A percentile compares a stretch with the other conserved stretches of the same genome.
Evolutionary conservation across 2,329 filamentous ascomycete species (phyloP).

Genomic region (Pestalotiopsis sp.): DNA sequence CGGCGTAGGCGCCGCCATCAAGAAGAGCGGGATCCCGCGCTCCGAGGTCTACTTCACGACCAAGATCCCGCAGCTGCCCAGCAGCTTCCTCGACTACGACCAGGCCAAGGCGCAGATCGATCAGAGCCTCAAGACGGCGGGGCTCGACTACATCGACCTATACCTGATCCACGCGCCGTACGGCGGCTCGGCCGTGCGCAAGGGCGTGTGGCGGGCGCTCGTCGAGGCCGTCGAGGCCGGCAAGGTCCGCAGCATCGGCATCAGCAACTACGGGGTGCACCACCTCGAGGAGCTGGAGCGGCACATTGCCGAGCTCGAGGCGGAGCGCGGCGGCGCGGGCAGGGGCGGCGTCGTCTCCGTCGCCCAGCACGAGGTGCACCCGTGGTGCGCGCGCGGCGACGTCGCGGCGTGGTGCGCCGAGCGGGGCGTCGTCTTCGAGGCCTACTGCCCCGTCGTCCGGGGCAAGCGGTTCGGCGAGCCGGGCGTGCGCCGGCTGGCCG

Average conservation of each 20-base stretch:
- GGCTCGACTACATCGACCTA: constrained; percentile 69
- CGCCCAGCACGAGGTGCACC: constrained; percentile 88
- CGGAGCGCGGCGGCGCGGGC: constrained; percentile 56
- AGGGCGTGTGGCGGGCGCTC: constrained; percentile 63
- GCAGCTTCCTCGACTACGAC: constrained; percentile 55
- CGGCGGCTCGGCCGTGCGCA: constrained; percentile 56
- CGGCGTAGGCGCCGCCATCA: constrained; percentile 46
- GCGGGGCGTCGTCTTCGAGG: constrained; percentile 64
- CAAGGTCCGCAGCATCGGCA: constrained; percentile 62
- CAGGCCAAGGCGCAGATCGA: constrained; percentile 66
- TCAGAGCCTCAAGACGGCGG: constrained; percentile 62
- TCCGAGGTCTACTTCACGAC: constrained; percentile 58
- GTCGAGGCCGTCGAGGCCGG: constrained; percentile 64
- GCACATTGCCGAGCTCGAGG: constrained; percentile 63
- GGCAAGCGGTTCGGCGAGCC: constrained; percentile 74
- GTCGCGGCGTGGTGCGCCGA: constrained; percentile 77
- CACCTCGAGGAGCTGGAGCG: constrained; percentile 63
- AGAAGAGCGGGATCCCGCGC: constrained; percentile 42
- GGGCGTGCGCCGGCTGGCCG: constrained; percentile 63
- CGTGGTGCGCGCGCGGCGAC: constrained; percentile 78
- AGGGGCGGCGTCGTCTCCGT: constrained; percentile 76
- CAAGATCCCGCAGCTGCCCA: constrained; percentile 45
- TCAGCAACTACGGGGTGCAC: constrained; percentile 67
- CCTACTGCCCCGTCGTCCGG: constrained; percentile 62
- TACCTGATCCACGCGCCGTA: constrained; percentile 65